Percentiles rank a stretch among this genome's conserved stretches.
phyloP scores from a whole-genome alignment of 192 early-diverging fungal genomes.

The Coemansia sp. region DNA sequence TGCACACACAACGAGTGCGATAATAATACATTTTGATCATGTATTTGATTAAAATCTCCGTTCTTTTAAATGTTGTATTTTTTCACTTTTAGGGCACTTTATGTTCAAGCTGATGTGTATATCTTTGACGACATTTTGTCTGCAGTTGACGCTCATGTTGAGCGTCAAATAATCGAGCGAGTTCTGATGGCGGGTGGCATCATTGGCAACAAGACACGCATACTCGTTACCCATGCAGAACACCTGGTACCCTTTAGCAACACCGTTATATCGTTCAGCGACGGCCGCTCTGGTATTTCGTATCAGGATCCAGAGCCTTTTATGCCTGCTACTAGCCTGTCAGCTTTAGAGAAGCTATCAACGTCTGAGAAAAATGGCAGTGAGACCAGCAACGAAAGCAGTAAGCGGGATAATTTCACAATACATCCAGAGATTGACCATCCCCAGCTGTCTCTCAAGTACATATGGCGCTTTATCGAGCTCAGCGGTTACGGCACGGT shows the following conservation, averaged over 20 bases:
- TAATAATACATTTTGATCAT: not conserved
- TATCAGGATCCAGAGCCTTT: too few species aligned
- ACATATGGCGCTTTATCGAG: too few species aligned
- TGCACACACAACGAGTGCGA: not conserved
- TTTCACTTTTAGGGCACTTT: slow-evolving; percentile 63
- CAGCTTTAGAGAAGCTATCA: too few species aligned
- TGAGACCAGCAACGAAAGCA: slow-evolving; percentile 69
- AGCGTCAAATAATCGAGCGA: slow-evolving; percentile 75
- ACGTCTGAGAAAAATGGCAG: slow-evolving; percentile 60
- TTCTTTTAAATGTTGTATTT: not conserved
- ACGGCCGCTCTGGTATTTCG: too few species aligned
- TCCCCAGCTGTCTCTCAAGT: too few species aligned
- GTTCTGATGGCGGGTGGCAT: slow-evolving; percentile 60
- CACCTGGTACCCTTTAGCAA: slow-evolving; percentile 58
- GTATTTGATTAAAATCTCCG: not conserved
- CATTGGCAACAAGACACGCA: slow-evolving; percentile 30
- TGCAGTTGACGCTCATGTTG: slow-evolving; percentile 69
- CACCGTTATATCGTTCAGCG: not conserved
- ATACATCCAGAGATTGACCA: too few species aligned
- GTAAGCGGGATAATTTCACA: too few species aligned
- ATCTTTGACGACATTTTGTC: too few species aligned
- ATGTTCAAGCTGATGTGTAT: slow-evolving; percentile 79
- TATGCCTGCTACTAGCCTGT: too few species aligned
- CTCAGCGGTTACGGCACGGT: slow-evolving; percentile 24
- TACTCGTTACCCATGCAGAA: slow-evolving; percentile 81